Evolutionary conservation across 306 rosid genomes (phyloP), one percentile per base, ranked within the genome.

Genomic region (Macrotyloma uniflorum): DNA sequence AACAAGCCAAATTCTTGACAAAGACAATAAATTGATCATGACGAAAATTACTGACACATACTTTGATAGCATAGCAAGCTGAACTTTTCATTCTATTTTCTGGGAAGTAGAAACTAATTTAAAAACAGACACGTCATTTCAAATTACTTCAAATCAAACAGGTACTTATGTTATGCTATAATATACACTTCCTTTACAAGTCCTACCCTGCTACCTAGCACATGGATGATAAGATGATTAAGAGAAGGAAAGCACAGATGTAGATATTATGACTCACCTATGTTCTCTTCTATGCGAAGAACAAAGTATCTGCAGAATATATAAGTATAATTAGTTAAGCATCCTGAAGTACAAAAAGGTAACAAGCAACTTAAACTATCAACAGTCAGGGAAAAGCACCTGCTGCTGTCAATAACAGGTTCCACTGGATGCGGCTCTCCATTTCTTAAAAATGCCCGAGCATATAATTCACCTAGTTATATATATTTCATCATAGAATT

Each of bases 351-450:
- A 55, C 50, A 28, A 61, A 73, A 70, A 59, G 47, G 70, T 28
- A 74, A 75, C 45, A 75, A 78, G 36, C 35, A 38, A 14, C 72
- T 67, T 40, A 80, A 46, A n/a, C 32, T 47, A 80, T 33, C 63
- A 62, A 72, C 32, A 74, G 42, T 62, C 72, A 47, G 15, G 38
- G 68, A 80, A 83, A 89, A 75, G 70, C 67, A 91, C 99, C 99
- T 95, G 94, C 99, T 95, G 90, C 99, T 95, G 85, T 95, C 99
- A 85, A 95, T 95, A 57, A 95, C 99, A 79, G 99, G 53, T 84
- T 95, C 98, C 80, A 95, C 96, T 0, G 98, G 99, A 82, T 95
- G 96, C 24, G 91, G 97, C 86, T 95, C 99, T 64, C 93, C 99
- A 4, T 88, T 86, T 90, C 98, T 86, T 84, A 95, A 86, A 86